Evolutionary conservation across 2,329 filamentous ascomycete genomes (phyloP), one percentile per base, ranked within the genome.

Genomic region (Dothideomycetes sp.): DNA sequence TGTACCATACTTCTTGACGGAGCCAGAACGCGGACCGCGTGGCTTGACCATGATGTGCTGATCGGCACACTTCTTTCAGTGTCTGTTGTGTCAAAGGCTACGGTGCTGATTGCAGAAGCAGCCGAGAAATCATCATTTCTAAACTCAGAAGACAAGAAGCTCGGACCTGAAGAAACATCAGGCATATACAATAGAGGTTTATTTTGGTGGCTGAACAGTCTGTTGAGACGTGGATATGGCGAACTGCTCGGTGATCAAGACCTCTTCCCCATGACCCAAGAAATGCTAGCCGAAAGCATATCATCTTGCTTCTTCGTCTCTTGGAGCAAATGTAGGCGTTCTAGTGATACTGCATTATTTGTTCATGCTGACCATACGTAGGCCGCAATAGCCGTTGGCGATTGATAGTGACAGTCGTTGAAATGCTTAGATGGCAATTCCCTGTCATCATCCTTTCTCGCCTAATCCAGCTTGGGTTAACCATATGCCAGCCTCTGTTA

Each of bases 161-260:
- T 15, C 3, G 19, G 19, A 15, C 34, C 34, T 3, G 34, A 35
- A 7, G 34, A 18, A 3, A 35, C 15, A 18, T 22, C 12, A n/a
- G 34, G 34, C 11, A n/a, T 35, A 15, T 35, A 35, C 5, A 16
- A 16, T 3, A 4, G 31, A 16, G 24, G 29, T 22, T 7, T 38
- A 12, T 38, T 22, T 30, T 38, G 36, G 36, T 38, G 36, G 36
- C 36, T 38, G 9, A 38, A 38, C n/a, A 14, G 16, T 12, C 27
- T 38, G 3, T 12, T 38, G 4, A 15, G 5, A 7, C 5, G 15
- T 11, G 36, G 36, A n/a, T 38, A 31, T 19, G 16, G 2, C 4
- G 17, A 31, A 5, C n/a, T 4, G 10, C 12, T 38, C 8, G 12
- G n/a, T 12, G 15, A 19, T 5, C n/a, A 32, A 4, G 27, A 31